These are phyloP conservation scores for Atalantia buxifolia DNA, from an alignment of 345 rosid species.

Conservation along the genomic window DNA sequence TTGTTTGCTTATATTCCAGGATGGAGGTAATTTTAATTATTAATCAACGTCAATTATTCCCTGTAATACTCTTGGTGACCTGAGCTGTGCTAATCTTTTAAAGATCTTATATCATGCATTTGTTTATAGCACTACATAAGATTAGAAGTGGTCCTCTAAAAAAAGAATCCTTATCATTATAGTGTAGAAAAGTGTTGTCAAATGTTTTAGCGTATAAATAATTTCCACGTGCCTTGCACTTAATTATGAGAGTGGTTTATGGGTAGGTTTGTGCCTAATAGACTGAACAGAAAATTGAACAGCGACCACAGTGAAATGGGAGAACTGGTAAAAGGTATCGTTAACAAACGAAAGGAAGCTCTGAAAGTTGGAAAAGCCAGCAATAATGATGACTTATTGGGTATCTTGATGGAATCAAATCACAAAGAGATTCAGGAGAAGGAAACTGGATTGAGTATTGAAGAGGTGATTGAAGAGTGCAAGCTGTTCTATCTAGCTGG, in stretches of 20 bases:
- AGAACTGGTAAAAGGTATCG: conserved; percentile 25
- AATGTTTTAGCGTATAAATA: neutral
- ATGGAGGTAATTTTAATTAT: conserved; percentile 39
- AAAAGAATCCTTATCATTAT: no score
- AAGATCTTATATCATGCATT: no score
- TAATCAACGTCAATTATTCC: no score
- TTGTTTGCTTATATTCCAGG: conserved; percentile 49
- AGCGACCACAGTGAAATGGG: conserved; percentile 22
- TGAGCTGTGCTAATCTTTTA: no score
- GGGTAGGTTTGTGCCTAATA: conserved; percentile 40
- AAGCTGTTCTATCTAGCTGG: conserved; percentile 68
- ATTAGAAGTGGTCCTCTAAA: no score
- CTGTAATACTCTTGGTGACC: no score
- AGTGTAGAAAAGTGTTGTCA: no score
- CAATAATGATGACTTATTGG: conserved; percentile 32
- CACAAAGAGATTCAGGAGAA: conserved; percentile 23
- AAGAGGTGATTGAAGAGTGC: conserved; percentile 69
- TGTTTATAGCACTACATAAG: no score
- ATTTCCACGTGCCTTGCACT: neutral
- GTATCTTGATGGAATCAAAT: conserved; percentile 40
- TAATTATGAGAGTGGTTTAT: neutral
- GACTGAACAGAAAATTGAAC: conserved; percentile 27
- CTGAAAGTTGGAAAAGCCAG: conserved; percentile 28
- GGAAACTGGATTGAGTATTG: conserved; percentile 32
- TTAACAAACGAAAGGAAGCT: conserved; percentile 34